Base-by-base conservation (phyloP, 805 yeast species). In the Dipodascus geniculatus region DNA sequence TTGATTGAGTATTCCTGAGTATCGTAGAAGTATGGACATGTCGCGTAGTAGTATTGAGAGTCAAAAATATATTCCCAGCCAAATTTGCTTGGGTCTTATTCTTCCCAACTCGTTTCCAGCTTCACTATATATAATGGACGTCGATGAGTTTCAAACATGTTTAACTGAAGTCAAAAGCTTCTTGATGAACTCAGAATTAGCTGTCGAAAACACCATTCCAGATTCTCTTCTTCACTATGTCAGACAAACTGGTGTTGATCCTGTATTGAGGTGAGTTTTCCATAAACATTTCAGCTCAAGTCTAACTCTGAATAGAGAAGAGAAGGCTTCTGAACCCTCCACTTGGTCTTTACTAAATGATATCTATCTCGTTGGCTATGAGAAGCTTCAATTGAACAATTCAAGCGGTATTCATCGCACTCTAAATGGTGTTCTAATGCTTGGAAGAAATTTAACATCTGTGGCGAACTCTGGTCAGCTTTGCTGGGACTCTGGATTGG, bases 371-470 rank as follows among this genome's bases (percentile, higher is more conserved):
- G 8, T 38, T 9, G 44, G 44, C 14, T 38, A 9, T 38, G 20
- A 38, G 17, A n/a, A 14, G 14, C 6, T 38, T 6, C 6, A n/a
- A 11, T 11, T 38, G 20, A 14, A 4, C 17, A n/a, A 6, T 38
- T 14, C 44, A 6, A 17, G 17, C 14, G 20, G 20, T 38, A 38
- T 38, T n/a, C 44, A 38, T n/a, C 44, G 44, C 8, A 38, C 20
- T 2, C 53, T 74, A 2, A 67, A 83, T 59, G 85, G 81, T 1
- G 58, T 73, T 0, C 53, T 78, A 1, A 56, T 81, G n/a, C 53
- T 80, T n/a, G 65, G 73, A 24, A 65, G 85, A 55, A 80, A 79
- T 58, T 57, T 78, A 22, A 69, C 74, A 0, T 71, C 69, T 2
- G 56, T 57, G 17, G 23, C 59, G 1, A 57, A 64, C 38, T 66